A percentile compares a stretch with the other conserved stretches of the same genome.
These are phyloP conservation scores for Thalassiosira mediterranea DNA, from an alignment of 352 stramenopile species.

Conservation along the genomic window DNA sequence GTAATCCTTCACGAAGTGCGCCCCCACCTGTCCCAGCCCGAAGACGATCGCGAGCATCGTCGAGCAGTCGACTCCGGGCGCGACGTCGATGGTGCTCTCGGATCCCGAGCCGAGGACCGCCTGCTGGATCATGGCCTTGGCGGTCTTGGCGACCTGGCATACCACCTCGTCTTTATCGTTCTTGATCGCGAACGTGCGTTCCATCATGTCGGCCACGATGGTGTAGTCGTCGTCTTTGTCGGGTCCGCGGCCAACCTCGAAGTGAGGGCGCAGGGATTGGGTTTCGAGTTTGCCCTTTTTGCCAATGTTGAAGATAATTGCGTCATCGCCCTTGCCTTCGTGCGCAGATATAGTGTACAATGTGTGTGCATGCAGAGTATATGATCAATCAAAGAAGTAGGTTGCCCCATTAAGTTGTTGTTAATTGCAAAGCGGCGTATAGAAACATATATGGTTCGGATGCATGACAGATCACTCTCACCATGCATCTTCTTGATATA, in stretches of 20 bases:
- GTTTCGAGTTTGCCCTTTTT: slow-evolving; percentile 54
- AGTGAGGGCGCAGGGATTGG: slow-evolving; percentile 50
- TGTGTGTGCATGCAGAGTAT: too few relatives aligned
- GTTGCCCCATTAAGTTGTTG: too few relatives aligned
- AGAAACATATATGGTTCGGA: too few relatives aligned
- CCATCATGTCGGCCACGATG: slow-evolving; percentile 57
- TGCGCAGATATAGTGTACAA: too few relatives aligned
- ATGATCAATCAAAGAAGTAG: too few relatives aligned
- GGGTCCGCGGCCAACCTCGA: slow-evolving; percentile 35
- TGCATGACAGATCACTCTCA: too few relatives aligned
- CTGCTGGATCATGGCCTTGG: slow-evolving; percentile 57
- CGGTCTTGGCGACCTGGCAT: slow-evolving; percentile 49
- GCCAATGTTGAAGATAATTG: slow-evolving; percentile 47
- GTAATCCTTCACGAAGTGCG: slow-evolving; percentile 48
- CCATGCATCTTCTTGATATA: slow-evolving; percentile 55
- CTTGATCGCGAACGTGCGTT: slow-evolving; percentile 50
- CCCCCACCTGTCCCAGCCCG: slow-evolving; percentile 49
- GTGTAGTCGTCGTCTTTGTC: slow-evolving; percentile 30
- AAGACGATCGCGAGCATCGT: slow-evolving; percentile 55
- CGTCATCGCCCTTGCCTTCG: slow-evolving; percentile 28
- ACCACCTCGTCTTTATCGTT: slow-evolving; percentile 52
- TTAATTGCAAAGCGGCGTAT: too few relatives aligned
- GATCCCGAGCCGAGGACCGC: slow-evolving; percentile 47
- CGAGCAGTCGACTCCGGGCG: slow-evolving; percentile 54
- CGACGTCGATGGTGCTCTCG: slow-evolving; percentile 60